Base-by-base conservation (phyloP, 192 early-diverging fungal genomes). In the Umbelopsis ramanniana region DNA sequence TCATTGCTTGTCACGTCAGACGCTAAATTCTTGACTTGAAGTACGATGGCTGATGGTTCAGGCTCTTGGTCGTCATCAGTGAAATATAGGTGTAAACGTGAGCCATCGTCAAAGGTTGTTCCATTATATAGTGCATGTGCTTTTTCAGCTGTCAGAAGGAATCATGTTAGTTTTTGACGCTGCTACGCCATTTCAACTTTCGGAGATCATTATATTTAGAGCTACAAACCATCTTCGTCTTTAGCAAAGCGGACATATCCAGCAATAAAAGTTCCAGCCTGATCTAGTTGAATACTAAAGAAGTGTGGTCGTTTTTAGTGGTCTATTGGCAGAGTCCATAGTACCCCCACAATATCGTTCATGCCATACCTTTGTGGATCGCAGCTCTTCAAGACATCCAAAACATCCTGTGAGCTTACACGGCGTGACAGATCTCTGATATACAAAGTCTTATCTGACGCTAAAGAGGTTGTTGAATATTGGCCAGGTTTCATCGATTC, bases 51-150 rank as follows among this genome's bases (percentile, higher is more conserved):
- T 14, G 46, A 40, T n/a, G 70, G 15, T 67, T 40, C n/a, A 9
- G 73, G 77, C 10, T 78, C 77, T 2, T 35, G 17, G 35, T 26
- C 69, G 9, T 24, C 54, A 5, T 10, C 50, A 10, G 77, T 73
- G 53, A 68, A 66, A 53, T 71, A 67, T 23, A 79, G 52, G 23
- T 68, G 54, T 24, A 70, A 40, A 40, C 55, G 38, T 29, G 48
- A 70, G 21, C 55, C 48, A 60, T 40, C 47, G 22, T 57, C 57
- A 23, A 72, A 46, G 9, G 45, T 52, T 17, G n/a, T 38, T 24
- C 68, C 67, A 48, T 79, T 79, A 29, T 72, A 75, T 11, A 75
- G 24, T 15, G 73, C 77, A 33, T 68, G 71, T 24, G 77, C 77
- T 48, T 68, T 50, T 48, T 79, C 77, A 35, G 77, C 77, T 74